phyloP scores from a whole-genome alignment of 441 rosid genomes.

The Aleurites moluccanus region DNA sequence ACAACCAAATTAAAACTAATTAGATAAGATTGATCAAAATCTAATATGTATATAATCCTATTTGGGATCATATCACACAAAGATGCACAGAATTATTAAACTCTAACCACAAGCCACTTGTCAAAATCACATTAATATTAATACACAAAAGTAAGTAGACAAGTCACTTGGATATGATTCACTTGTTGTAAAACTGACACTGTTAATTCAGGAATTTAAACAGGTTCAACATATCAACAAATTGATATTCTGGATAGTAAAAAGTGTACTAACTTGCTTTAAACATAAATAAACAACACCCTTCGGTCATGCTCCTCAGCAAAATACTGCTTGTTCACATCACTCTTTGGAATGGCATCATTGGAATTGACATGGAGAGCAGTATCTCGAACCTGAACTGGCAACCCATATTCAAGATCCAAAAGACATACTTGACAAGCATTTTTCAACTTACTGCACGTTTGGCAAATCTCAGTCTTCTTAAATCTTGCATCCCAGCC shows the following conservation, averaged over 20 bases:
- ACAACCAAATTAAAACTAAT: no score
- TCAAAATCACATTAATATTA: background rate
- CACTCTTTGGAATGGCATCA: constrained; percentile 94
- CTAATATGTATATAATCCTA: no score
- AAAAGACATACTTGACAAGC: constrained; percentile 96
- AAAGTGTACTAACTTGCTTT: background rate
- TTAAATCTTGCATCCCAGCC: constrained; percentile 93
- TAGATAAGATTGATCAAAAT: no score
- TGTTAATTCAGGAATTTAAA: background rate
- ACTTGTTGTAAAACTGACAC: background rate
- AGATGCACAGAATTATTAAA: no score
- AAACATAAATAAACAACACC: constrained; percentile 43
- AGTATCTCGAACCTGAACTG: constrained; percentile 95
- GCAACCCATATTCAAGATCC: constrained; percentile 95
- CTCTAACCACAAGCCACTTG: background rate
- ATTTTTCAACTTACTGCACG: constrained; percentile 93
- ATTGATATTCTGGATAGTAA: background rate
- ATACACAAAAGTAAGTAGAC: background rate
- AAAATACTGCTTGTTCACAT: constrained; percentile 88
- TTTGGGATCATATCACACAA: no score
- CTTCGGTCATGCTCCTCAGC: constrained; percentile 96
- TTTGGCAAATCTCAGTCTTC: constrained; percentile 89
- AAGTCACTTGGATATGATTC: background rate
- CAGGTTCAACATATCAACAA: background rate
- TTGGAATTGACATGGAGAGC: constrained; percentile 79